Conservation (phyloP, 1,139 yeast genomes). For the Sugiyamaella neomexicana region DNA sequence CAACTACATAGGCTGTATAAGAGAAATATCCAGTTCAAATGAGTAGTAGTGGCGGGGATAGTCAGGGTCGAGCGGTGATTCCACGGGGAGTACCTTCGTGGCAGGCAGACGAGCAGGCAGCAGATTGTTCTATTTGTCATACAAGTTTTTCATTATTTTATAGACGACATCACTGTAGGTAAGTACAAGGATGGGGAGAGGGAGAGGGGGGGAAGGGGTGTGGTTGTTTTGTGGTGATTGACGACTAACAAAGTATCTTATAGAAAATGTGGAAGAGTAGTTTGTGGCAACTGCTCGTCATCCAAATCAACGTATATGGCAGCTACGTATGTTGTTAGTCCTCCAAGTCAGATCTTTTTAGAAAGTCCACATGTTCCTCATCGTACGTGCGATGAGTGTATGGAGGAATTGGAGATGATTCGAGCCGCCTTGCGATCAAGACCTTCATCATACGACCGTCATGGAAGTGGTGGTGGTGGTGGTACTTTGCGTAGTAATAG, state of each 20-base stretch:
- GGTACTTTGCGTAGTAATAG: neutral
- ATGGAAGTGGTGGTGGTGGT: neutral
- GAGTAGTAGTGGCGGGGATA: slow-evolving; percentile 2
- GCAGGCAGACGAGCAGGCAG: slow-evolving; percentile 73
- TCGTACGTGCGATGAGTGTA: slow-evolving; percentile 74
- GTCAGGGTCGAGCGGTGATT: slow-evolving; percentile 12
- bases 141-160: slow-evolving; percentile 60
- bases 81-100: slow-evolving; percentile 53
- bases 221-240: neutral
- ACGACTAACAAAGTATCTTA: neutral
- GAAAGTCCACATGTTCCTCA: slow-evolving; percentile 54
- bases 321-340: slow-evolving; percentile 50
- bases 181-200: too few species aligned
- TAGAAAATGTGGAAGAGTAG: slow-evolving; percentile 71
- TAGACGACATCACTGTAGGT: slow-evolving; percentile 87
- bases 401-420: slow-evolving; percentile 59
- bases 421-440: slow-evolving; percentile 36
- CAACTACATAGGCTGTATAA: neutral
- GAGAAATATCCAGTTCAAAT: neutral
- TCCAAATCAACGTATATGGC: slow-evolving; percentile 49
- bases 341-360: slow-evolving; percentile 49
- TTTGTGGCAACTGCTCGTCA: slow-evolving; percentile 66
- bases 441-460: slow-evolving; percentile 11
- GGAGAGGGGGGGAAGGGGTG: too few species aligned
- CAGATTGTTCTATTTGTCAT: slow-evolving; percentile 64